Evolutionary conservation across 139 green algal species (phyloP), one percentile per base, ranked within the genome.

Genomic region (Coccomyxa sp.): DNA sequence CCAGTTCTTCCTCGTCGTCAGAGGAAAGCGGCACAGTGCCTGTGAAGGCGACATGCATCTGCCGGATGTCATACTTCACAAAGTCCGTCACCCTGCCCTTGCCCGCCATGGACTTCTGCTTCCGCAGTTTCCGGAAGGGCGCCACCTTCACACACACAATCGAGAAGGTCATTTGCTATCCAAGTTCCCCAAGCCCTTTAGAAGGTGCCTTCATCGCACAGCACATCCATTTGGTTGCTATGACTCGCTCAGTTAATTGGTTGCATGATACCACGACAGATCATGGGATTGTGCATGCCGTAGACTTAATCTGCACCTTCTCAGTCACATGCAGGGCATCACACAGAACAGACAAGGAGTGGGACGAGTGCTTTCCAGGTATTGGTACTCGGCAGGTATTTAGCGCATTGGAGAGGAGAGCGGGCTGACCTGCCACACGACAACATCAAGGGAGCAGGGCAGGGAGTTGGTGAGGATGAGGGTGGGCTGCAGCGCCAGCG

Each of bases 391-490:
- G 7, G 38, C 38, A 51, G 38, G 38, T 51, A 3, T 51, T 51
- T 7, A 51, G 7, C 7, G 38, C 38, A 51, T 51, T 51, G 38
- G 38, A 51, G 38, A 51, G 7, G 63, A 71, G 18, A 71, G 7
- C 4, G 63, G 18, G 18, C 63, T 28, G 21, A 88, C 84, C 89
- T 92, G 89, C 88, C 89, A 93, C 10, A 93, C 79, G 38, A 92
- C 82, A 27, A 92, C 80, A 30, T 89, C 76, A 84, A 94, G 91
- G 51, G 87, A 84, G 79, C 95, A 96, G 4, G 93, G 93, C 84
- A 97, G 86, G 13, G 90, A 88, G 83, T 97, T 97, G 58, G 87
- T 89, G 60, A 97, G 77, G 58, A 91, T 77, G 76, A 95, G 77
- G 0, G 93, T 95, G 51, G 93, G 93, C 77, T 87, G 86, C 27